Percentiles rank a stretch among this genome's conserved stretches.
Conservation (phyloP, 345 rosid genomes). For the Stellera chamaejasme region DNA sequence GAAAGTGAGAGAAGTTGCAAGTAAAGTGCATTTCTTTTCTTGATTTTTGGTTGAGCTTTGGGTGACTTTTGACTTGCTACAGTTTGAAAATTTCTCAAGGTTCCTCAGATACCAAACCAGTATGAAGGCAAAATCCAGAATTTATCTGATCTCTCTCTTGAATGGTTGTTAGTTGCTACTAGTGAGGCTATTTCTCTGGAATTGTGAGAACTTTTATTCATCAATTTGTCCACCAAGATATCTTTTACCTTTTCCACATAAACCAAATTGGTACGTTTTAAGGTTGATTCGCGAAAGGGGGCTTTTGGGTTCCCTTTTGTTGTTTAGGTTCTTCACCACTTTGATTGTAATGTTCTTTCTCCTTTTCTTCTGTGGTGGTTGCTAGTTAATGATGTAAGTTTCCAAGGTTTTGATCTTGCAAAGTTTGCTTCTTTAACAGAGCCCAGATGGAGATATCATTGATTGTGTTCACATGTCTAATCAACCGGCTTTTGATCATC, state of each 20-base stretch:
- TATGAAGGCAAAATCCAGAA: conserved; percentile 8
- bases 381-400: too few relatives aligned
- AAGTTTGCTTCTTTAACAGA: conserved; percentile 31
- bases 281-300: too few relatives aligned
- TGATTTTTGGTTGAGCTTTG: conserved; percentile 5
- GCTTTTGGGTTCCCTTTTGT: too few relatives aligned
- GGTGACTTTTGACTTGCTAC: background rate
- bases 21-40: conserved; percentile 4
- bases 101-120: conserved; percentile 9
- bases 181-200: too few relatives aligned
- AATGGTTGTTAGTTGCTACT: background rate
- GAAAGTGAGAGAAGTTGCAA: conserved; percentile 21
- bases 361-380: too few relatives aligned
- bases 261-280: too few relatives aligned
- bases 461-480: conserved; percentile 80
- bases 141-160: conserved; percentile 21
- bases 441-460: conserved; percentile 73
- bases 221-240: too few relatives aligned
- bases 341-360: too few relatives aligned
- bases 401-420: too few relatives aligned
- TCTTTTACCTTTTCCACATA: too few relatives aligned
- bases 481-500: conserved; percentile 98
- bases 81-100: background rate
- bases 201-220: too few relatives aligned
- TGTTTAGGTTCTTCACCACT: too few relatives aligned